phyloP scores from a whole-genome alignment of 495 filamentous ascomycete genomes.

The Sphaerosporella brunnea region DNA sequence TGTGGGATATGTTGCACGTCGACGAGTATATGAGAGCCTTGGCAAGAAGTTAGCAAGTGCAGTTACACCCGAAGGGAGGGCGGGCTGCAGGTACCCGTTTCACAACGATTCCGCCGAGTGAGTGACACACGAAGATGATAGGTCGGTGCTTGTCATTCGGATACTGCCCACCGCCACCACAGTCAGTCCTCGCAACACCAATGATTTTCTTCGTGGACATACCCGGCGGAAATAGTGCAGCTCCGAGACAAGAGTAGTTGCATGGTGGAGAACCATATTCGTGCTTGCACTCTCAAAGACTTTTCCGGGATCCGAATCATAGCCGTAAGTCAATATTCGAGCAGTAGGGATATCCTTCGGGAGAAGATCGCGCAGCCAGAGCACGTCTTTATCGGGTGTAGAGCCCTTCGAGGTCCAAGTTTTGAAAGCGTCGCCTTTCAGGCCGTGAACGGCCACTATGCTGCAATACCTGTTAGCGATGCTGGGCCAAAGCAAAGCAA shows the following conservation, averaged over 20 bases:
- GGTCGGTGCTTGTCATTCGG: too few relatives aligned
- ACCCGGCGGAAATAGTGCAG: slow-evolving; percentile 43
- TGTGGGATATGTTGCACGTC: slow-evolving; percentile 44
- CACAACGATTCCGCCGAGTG: slow-evolving; percentile 15
- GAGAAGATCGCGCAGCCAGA: slow-evolving; percentile 63
- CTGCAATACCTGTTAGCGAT: slow-evolving; percentile 17
- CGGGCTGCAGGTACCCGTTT: slow-evolving; percentile 7
- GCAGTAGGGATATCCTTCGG: slow-evolving; percentile 46
- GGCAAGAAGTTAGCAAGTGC: too few relatives aligned
- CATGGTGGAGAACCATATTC: slow-evolving; percentile 68
- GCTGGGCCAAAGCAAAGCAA: background rate
- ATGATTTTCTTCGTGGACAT: slow-evolving; percentile 23
- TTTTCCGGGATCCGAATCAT: slow-evolving; percentile 57
- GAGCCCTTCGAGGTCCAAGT: slow-evolving; percentile 49
- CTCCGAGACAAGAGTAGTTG: slow-evolving; percentile 54
- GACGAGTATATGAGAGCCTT: slow-evolving; percentile 48
- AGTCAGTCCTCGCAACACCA: too few relatives aligned
- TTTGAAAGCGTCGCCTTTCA: slow-evolving; percentile 58
- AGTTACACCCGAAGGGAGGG: too few relatives aligned
- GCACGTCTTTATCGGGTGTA: slow-evolving; percentile 35
- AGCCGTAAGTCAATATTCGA: slow-evolving; percentile 66
- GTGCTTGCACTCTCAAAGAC: slow-evolving; percentile 44
- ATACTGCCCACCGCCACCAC: too few relatives aligned
- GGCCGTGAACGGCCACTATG: slow-evolving; percentile 49
- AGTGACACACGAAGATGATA: slow-evolving; percentile 18